Conservation (phyloP, 129 eudicot species). For the Flaveria trinervia region DNA sequence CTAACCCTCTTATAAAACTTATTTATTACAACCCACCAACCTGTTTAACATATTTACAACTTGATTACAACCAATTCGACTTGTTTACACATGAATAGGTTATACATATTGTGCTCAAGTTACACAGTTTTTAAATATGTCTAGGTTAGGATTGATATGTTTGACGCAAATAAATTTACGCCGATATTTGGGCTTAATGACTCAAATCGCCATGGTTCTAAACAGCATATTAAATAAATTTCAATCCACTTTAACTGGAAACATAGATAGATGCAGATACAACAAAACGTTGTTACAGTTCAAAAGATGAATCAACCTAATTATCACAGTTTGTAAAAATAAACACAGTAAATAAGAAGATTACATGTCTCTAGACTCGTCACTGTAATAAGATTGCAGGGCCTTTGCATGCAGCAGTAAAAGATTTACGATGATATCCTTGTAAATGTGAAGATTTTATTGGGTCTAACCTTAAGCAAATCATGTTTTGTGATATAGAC, state of each 20-base stretch:
- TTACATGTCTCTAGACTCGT: slow-evolving; percentile 19
- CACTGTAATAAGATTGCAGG: background rate
- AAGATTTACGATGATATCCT: slow-evolving; percentile 7
- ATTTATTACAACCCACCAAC: too few relatives aligned
- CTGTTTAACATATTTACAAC: too few relatives aligned
- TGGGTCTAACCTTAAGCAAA: slow-evolving; percentile 16
- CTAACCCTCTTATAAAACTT: too few relatives aligned
- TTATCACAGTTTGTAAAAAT: background rate
- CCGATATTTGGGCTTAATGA: too few relatives aligned
- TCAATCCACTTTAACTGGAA: slow-evolving; percentile 2
- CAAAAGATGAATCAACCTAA: background rate
- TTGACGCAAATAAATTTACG: too few relatives aligned
- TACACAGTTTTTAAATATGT: too few relatives aligned
- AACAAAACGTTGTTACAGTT: slow-evolving; percentile 20
- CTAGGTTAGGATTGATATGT: too few relatives aligned
- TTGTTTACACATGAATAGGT: too few relatives aligned
- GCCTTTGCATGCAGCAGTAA: slow-evolving; percentile 22
- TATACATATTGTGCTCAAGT: too few relatives aligned
- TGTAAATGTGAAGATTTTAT: background rate
- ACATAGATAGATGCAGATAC: slow-evolving; percentile 20
- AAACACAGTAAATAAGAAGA: slow-evolving; percentile 14
- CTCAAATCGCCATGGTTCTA: too few relatives aligned
- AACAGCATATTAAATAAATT: background rate
- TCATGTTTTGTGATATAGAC: slow-evolving; percentile 28
- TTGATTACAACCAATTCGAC: too few relatives aligned